Conservation (phyloP, 2,329 filamentous ascomycete species). For the Arthrobotrys entomopaga region DNA sequence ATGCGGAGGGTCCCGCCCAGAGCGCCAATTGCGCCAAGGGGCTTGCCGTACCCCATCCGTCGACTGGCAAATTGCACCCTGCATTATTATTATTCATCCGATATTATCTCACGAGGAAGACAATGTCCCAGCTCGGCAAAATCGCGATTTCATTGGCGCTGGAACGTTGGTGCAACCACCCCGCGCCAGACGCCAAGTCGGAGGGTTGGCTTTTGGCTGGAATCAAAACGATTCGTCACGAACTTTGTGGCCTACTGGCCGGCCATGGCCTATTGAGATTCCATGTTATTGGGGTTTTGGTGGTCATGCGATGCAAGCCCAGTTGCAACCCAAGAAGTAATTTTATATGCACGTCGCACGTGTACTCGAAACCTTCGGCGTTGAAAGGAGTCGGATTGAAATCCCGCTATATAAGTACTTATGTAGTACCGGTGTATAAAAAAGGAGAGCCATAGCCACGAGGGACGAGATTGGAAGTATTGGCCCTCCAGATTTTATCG, state of each 20-base stretch:
- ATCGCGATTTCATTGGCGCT: not conserved
- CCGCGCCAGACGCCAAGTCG: not conserved
- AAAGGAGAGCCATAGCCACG: not conserved
- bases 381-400: not conserved
- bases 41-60: not conserved
- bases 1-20: not conserved
- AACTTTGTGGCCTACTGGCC: not conserved
- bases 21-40: no score
- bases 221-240: not conserved
- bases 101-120: not conserved
- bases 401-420: not conserved
- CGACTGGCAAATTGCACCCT: not conserved
- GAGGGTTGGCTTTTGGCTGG: not conserved
- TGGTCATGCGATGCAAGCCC: constrained; percentile 28
- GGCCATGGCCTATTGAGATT: not conserved
- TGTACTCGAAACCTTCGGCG: not conserved
- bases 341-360: not conserved
- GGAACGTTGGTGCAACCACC: not conserved
- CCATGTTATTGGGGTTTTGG: not conserved
- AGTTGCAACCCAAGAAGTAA: constrained; percentile 29
- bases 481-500: constrained; percentile 9
- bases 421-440: not conserved
- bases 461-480: not conserved
- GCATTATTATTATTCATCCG: not conserved
- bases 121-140: not conserved